Evolutionary conservation across 352 stramenopile species (phyloP).

Genomic region (Pythium phragmitis): DNA sequence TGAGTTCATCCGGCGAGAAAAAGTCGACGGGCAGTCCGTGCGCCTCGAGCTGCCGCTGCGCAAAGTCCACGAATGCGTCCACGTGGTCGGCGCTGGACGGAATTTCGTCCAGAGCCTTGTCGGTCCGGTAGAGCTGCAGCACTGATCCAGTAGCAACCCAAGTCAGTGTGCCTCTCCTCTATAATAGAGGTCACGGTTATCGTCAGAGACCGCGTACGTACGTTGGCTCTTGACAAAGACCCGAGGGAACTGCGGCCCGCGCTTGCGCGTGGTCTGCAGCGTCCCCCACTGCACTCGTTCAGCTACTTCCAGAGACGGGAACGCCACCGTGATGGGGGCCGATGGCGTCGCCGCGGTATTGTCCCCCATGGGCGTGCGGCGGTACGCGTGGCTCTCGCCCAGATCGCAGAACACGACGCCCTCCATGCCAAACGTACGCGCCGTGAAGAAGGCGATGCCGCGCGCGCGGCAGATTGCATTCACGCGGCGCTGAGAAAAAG

Average conservation of each 20-base stretch:
- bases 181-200: too few species aligned
- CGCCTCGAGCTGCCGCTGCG: constrained; percentile 38
- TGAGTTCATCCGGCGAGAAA: constrained; percentile 49
- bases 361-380: constrained; percentile 36
- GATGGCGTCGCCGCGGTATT: constrained; percentile 22
- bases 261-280: constrained; percentile 66
- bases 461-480: constrained; percentile 56
- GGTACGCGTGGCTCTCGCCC: constrained; percentile 54
- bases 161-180: too few species aligned
- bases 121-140: constrained; percentile 53
- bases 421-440: constrained; percentile 73
- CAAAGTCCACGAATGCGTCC: constrained; percentile 61
- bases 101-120: constrained; percentile 19
- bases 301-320: constrained; percentile 52
- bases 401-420: constrained; percentile 81
- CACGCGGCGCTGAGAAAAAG: constrained; percentile 40
- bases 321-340: constrained; percentile 44
- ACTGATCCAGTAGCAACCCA: constrained; percentile 32
- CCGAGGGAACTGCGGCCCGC: constrained; percentile 64
- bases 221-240: constrained; percentile 81
- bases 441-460: constrained; percentile 71
- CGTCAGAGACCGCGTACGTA: constrained; percentile 27
- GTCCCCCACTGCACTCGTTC: constrained; percentile 57
- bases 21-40: constrained; percentile 69
- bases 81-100: constrained; percentile 23